These are phyloP conservation scores for Xanthoconium separans DNA, from an alignment of 1,284 basidiomycete species.

Conservation along the genomic window DNA sequence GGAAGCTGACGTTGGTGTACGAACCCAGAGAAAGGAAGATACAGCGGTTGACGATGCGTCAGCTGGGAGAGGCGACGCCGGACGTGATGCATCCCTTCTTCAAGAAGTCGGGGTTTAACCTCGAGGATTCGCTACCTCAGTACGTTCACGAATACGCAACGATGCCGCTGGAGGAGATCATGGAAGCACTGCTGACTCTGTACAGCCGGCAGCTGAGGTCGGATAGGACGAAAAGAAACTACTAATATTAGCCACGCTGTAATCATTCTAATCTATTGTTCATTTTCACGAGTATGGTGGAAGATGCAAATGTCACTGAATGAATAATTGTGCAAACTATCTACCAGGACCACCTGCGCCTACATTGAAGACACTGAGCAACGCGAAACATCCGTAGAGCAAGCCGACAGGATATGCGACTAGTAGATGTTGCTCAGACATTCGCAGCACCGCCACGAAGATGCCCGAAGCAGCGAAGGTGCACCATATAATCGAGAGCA, in stretches of 20 bases:
- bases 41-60: slow-evolving; percentile 75
- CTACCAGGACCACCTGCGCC: slow-evolving; percentile 35
- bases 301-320: slow-evolving; percentile 5
- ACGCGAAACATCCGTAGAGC: slow-evolving; percentile 89
- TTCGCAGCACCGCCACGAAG: slow-evolving; percentile 89
- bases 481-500: slow-evolving; percentile 89
- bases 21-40: slow-evolving; percentile 55
- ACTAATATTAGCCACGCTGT: slow-evolving; percentile 3
- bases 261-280: background rate
- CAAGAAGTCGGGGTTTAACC: slow-evolving; percentile 77
- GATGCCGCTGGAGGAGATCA: slow-evolving; percentile 78
- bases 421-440: slow-evolving; percentile 90
- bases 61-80: slow-evolving; percentile 84
- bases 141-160: slow-evolving; percentile 89
- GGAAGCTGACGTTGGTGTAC: slow-evolving; percentile 46
- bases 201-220: slow-evolving; percentile 73
- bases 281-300: too few relatives aligned
- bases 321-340: slow-evolving; percentile 20
- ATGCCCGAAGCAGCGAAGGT: slow-evolving; percentile 93
- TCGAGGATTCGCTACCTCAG: slow-evolving; percentile 79
- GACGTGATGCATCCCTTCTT: slow-evolving; percentile 87
- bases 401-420: slow-evolving; percentile 94
- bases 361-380: slow-evolving; percentile 81
- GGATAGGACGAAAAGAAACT: slow-evolving; percentile 11
- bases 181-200: slow-evolving; percentile 76